Base-by-base conservation (phyloP, 2,329 filamentous ascomycete genomes). In the Coniochaeta sp. region DNA sequence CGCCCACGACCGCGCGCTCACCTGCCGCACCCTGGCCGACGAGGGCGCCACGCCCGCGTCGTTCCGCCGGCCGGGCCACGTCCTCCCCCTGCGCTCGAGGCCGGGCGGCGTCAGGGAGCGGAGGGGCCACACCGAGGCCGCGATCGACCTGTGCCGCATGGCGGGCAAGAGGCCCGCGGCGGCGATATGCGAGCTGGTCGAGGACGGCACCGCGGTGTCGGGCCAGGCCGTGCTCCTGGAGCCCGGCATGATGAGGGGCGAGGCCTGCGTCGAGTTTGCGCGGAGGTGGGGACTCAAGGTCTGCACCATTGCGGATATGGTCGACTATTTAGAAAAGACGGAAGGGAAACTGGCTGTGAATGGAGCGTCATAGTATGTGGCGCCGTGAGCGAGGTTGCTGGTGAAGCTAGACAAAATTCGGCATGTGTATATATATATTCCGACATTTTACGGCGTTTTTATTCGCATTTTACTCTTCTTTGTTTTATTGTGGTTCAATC, bases 271-370 rank as follows among this genome's bases (percentile, higher is more conserved):
- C 70, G 83, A 81, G 57, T 99, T 99, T 81, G 95, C 92, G 30
- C 86, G 86, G 74, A 87, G 82, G 75, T 98, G 89, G 87, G 92
- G 92, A 4, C 79, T 99, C 67, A 95, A 89, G 79, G 91, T 96
- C 61, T 96, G 93, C 76, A 98, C 95, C 32, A 98, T 99, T 76
- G 92, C 93, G 72, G 92, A 93, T 75, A 75, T 99, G 75, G 88
- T 93, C 30, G 80, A 79, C 60, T 89, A 96, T 72, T 77, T 96
- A 61, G 89, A 95, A 74, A 87, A 86, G 79, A 87, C 81, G 42
- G 88, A 93, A 76, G 87, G 87, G 40, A 84, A 83, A 73, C 70
- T 82, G 14, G 72, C 71, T 57, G 63, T 73, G 26, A 82, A 81
- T 60, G 79, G 78, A n/a, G 28, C 1, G 16, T 26, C 34, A 22